Percentiles rank a stretch among this genome's conserved stretches.
Evolutionary conservation across 495 filamentous ascomycete species (phyloP).

Genomic region (Amphirosellinia nigrospora): DNA sequence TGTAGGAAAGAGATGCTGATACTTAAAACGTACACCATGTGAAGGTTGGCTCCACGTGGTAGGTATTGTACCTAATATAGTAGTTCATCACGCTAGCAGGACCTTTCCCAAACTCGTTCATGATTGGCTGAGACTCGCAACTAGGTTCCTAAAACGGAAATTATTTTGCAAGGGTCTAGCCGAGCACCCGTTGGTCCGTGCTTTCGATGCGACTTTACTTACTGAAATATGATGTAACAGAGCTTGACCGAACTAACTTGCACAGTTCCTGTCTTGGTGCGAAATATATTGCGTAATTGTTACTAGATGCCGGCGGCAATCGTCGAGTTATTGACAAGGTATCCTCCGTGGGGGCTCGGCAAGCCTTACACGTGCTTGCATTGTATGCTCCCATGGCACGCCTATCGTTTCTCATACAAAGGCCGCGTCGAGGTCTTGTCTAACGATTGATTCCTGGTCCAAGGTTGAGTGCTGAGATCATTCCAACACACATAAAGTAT

Average conservation of each 20-base stretch:
- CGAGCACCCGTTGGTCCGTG: neutral
- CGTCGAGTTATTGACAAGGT: neutral
- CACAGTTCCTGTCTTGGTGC: neutral
- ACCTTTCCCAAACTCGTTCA: neutral
- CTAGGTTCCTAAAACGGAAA: constrained; percentile 17
- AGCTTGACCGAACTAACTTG: neutral
- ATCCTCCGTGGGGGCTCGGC: neutral
- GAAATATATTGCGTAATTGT: no score
- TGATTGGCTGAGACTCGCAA: constrained; percentile 2
- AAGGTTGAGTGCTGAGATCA: neutral
- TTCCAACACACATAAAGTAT: neutral
- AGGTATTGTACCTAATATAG: neutral
- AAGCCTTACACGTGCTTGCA: neutral
- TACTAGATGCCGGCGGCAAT: neutral
- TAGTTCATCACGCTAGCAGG: neutral
- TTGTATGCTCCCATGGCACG: neutral
- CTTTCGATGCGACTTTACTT: neutral
- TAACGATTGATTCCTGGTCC: neutral
- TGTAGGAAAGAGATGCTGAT: neutral
- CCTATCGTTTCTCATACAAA: neutral
- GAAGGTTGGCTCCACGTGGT: constrained; percentile 6
- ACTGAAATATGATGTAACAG: neutral
- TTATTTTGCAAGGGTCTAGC: neutral
- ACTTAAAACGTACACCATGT: neutral
- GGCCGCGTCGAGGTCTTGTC: neutral